Conservation (phyloP, 2,329 filamentous ascomycete species). For the Microsporum canis region DNA sequence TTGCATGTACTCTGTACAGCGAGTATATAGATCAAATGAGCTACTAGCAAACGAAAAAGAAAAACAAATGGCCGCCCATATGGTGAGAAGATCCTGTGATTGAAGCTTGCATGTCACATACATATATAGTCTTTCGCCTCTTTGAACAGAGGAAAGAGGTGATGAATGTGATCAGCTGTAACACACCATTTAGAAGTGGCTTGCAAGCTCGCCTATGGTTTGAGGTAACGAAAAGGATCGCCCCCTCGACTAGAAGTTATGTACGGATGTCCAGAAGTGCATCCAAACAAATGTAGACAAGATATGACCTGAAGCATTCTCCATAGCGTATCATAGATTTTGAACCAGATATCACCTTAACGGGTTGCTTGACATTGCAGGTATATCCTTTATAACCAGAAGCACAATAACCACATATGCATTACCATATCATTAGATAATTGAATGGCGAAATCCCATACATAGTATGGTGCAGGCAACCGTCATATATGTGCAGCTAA, state of each 20-base stretch:
- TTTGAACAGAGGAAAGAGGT: background rate
- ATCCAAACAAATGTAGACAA: background rate
- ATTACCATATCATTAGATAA: background rate
- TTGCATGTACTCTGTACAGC: background rate
- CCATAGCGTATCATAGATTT: background rate
- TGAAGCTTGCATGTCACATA: slow-evolving; percentile 4
- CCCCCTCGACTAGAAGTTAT: background rate
- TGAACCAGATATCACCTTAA: background rate
- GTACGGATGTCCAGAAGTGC: background rate
- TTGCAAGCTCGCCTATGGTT: background rate
- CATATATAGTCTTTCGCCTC: background rate
- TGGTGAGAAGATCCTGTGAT: background rate
- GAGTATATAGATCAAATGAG: background rate
- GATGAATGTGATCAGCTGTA: slow-evolving; percentile 2
- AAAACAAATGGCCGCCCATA: background rate
- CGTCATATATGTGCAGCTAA: background rate
- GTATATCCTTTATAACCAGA: background rate
- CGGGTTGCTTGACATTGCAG: background rate
- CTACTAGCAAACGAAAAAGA: background rate
- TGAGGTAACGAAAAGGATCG: background rate
- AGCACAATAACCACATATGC: background rate
- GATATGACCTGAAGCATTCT: background rate
- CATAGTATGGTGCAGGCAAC: background rate
- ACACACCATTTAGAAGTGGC: slow-evolving; percentile 1
- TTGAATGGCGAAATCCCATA: too few species aligned